Evolutionary conservation across 108 stramenopile species (phyloP), one percentile per base, ranked within the genome.

Genomic region (Aurantiochytrium sp.): DNA sequence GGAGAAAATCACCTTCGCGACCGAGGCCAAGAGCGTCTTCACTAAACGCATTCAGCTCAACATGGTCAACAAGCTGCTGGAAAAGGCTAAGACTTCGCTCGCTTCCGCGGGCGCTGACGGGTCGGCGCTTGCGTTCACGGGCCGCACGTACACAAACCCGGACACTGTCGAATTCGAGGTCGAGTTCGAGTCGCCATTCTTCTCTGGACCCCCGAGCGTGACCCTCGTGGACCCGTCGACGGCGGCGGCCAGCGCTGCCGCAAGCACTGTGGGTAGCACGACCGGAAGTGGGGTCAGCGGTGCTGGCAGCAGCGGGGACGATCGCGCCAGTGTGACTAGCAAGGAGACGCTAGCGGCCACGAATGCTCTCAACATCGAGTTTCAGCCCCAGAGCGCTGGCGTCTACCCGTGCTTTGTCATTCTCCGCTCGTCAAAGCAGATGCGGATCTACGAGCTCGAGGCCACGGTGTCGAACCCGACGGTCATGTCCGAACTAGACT

Each of bases 361-460:
- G 41, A 21, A 55, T 22, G 24, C 54, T 8, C 54, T 55, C 19
- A 21, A 4, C 3, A 19, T 34, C 21, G 52, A 55, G 6, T 91
- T 92, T 34, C 87, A 45, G 52, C 92, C 92, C 31, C 55, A 87
- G 85, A 88, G 68, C 8, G 89, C 91, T 30, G 93, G 93, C 8
- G 68, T 87, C 8, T 93, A 94, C 90, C 69, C 69, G 12, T 65
- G 65, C 86, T 37, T 27, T 42, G 39, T 65, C 30, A 37, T 88
- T 27, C 52, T 87, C 37, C 32, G 42, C 34, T 68, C 86, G n/a
- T 32, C 21, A 52, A 68, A 27, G 19, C 93, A 94, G 55, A 37
- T 92, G n/a, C 90, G 94, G 32, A 52, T 90, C 39, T 34, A 68
- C 59, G 89, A 87, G 21, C n/a, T 94, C 17, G 31, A 55, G 21